Base-by-base conservation (phyloP, 2,329 filamentous ascomycete genomes). In the Penicillium sp. region DNA sequence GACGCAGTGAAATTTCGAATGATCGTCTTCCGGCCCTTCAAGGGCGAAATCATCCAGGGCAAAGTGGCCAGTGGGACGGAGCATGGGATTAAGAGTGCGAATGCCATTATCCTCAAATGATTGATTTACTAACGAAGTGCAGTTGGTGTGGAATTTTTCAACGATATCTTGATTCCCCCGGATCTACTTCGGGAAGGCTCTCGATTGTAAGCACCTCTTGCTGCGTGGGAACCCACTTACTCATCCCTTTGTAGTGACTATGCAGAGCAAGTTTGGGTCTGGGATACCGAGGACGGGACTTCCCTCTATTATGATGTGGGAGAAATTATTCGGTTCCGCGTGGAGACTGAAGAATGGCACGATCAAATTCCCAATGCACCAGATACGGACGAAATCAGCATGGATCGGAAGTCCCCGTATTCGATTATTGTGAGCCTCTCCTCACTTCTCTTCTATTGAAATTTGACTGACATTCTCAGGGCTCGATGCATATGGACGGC, bases 21-120 rank as follows among this genome's bases (percentile, higher is more conserved):
- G 58, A 75, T 95, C 12, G 88, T 98, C 18, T 98, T 96, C 64
- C 81, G 92, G 15, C 92, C 92, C 0, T 96, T 95, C 71, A 94
- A 94, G 60, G 86, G 87, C 32, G 92, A 98, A 62, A 86, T 95
- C 42, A 75, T 98, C 55, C 73, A 85, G 30, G 92, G 85, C 11
- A 82, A 80, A 48, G 95, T 98, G 63, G 82, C 82, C 47, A 81
- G 79, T 48, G 81, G 82, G 23, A 82, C 76, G 1, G 73, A 80
- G 6, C 70, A 80, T 1, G 88, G 85, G 25, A 86, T 93, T 55
- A 79, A 80, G 55, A 73, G 80, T 82, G 22, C 26, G 17, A 6
- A 17, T 13, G 9, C 12, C 25, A 11, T 9, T 14, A 8, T 12
- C 6, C 22, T 6, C 2, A 20, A 13, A 5, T 5, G 2, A 9